These are phyloP conservation scores for Thozetella sp. DNA, from an alignment of 495 filamentous ascomycete genomes.

Conservation along the genomic window DNA sequence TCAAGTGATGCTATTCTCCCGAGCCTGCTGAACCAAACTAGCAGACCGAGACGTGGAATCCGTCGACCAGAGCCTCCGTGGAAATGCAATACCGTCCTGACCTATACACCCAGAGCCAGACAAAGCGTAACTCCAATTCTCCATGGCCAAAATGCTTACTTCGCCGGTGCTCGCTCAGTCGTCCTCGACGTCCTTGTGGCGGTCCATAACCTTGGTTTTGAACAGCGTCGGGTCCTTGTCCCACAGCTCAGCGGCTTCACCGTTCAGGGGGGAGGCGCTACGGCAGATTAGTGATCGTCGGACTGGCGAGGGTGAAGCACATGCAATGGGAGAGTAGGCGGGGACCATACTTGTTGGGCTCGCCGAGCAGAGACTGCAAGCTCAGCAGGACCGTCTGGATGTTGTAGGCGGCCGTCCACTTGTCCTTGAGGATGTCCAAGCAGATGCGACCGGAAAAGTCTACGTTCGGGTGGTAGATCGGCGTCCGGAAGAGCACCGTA, in stretches of 20 bases:
- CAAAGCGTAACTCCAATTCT: slow-evolving; percentile 39
- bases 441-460: slow-evolving; percentile 93
- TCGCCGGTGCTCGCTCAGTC: slow-evolving; percentile 32
- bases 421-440: slow-evolving; percentile 96
- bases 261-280: slow-evolving; percentile 93
- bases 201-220: slow-evolving; percentile 67
- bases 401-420: slow-evolving; percentile 95
- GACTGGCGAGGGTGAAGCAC: too few species aligned
- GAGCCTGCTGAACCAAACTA: slow-evolving; percentile 14
- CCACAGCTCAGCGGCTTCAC: slow-evolving; percentile 95
- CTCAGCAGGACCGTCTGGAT: slow-evolving; percentile 90
- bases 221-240: slow-evolving; percentile 86
- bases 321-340: neutral
- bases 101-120: slow-evolving; percentile 20
- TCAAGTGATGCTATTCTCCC: slow-evolving; percentile 20
- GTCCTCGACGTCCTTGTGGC: slow-evolving; percentile 59
- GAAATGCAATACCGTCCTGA: slow-evolving; percentile 27
- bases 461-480: slow-evolving; percentile 93
- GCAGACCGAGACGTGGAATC: slow-evolving; percentile 28
- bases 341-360: slow-evolving; percentile 86
- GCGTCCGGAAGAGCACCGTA: slow-evolving; percentile 89
- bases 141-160: slow-evolving; percentile 18
- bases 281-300: slow-evolving; percentile 12
- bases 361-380: slow-evolving; percentile 91
- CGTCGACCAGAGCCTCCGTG: slow-evolving; percentile 29